Conservation (phyloP, 371 early-diverging fungal species). For the Apophysomyces trapeziformis region DNA sequence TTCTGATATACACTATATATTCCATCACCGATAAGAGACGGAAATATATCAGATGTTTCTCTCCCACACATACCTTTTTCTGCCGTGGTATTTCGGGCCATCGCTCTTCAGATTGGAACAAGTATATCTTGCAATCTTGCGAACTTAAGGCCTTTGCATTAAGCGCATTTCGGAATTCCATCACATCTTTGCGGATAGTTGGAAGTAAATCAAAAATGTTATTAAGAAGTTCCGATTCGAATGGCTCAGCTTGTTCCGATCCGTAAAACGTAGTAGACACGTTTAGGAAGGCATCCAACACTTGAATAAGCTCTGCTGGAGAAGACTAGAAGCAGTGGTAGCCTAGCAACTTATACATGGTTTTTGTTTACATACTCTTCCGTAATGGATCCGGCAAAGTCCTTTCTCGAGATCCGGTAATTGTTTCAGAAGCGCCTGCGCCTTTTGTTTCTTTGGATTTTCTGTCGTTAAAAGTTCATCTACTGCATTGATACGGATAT, state of each 20-base stretch:
- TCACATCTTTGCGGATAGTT: slow-evolving; percentile 33
- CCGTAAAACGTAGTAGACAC: slow-evolving; percentile 32
- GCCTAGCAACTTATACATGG: not conserved
- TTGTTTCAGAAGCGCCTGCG: slow-evolving; percentile 38
- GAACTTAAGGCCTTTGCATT: slow-evolving; percentile 47
- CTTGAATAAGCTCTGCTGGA: slow-evolving; percentile 62
- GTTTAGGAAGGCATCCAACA: slow-evolving; percentile 56
- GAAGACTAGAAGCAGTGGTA: slow-evolving; percentile 46
- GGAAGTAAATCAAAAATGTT: slow-evolving; percentile 48
- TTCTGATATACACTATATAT: slow-evolving; percentile 43
- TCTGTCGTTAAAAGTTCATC: slow-evolving; percentile 59
- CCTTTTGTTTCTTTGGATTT: slow-evolving; percentile 29
- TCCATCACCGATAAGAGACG: too few relatives aligned
- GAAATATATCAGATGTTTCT: not conserved
- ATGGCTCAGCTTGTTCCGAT: slow-evolving; percentile 14
- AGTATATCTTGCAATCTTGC: slow-evolving; percentile 44
- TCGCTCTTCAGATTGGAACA: slow-evolving; percentile 54
- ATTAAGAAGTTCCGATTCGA: slow-evolving; percentile 44
- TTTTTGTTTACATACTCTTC: slow-evolving; percentile 40
- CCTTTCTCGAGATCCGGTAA: slow-evolving; percentile 80
- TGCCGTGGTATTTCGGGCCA: slow-evolving; percentile 61
- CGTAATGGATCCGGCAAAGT: slow-evolving; percentile 75
- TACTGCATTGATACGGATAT: slow-evolving; percentile 72
- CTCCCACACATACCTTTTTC: slow-evolving; percentile 41
- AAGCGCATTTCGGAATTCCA: slow-evolving; percentile 40